Percentiles rank a stretch among this genome's conserved stretches.
Conservation (phyloP, 495 filamentous ascomycete species). For the Xylaria sp. region DNA sequence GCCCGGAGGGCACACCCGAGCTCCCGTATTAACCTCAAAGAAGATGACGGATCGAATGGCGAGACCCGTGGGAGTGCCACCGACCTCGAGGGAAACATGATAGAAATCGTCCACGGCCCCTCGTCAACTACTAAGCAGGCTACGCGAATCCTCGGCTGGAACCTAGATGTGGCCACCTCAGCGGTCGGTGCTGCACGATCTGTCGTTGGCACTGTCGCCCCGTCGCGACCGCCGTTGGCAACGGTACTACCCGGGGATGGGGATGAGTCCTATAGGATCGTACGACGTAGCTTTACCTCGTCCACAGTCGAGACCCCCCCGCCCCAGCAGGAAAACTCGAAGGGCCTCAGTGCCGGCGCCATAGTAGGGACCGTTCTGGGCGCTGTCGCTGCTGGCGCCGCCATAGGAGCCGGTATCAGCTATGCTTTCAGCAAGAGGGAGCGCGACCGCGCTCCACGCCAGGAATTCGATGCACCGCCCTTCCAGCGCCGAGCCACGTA, state of each 20-base stretch:
- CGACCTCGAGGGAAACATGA: slow-evolving; percentile 61
- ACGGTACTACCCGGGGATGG: slow-evolving; percentile 25
- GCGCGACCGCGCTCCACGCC: slow-evolving; percentile 48
- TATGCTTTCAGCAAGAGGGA: slow-evolving; percentile 73
- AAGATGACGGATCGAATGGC: slow-evolving; percentile 28
- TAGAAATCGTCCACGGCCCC: slow-evolving; percentile 55
- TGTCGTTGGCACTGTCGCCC: slow-evolving; percentile 34
- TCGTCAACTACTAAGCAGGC: slow-evolving; percentile 50
- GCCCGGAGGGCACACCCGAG: slow-evolving; percentile 49
- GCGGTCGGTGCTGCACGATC: slow-evolving; percentile 32
- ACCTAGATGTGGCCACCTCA: slow-evolving; percentile 50
- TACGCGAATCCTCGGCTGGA: slow-evolving; percentile 58
- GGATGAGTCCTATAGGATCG: slow-evolving; percentile 38
- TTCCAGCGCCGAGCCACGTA: slow-evolving; percentile 48
- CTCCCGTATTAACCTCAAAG: slow-evolving; percentile 27
- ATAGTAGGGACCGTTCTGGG: slow-evolving; percentile 71
- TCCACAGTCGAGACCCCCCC: slow-evolving; percentile 43
- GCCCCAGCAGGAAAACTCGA: slow-evolving; percentile 40
- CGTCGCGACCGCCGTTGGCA: slow-evolving; percentile 27
- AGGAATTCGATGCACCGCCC: slow-evolving; percentile 45
- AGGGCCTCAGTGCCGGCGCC: slow-evolving; percentile 47
- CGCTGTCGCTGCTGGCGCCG: slow-evolving; percentile 73
- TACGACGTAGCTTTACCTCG: slow-evolving; percentile 46
- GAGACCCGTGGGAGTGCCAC: slow-evolving; percentile 46
- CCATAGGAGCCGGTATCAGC: slow-evolving; percentile 74